phyloP scores from a whole-genome alignment of 495 filamentous ascomycete genomes.

The Thermochaetoides thermophila region DNA sequence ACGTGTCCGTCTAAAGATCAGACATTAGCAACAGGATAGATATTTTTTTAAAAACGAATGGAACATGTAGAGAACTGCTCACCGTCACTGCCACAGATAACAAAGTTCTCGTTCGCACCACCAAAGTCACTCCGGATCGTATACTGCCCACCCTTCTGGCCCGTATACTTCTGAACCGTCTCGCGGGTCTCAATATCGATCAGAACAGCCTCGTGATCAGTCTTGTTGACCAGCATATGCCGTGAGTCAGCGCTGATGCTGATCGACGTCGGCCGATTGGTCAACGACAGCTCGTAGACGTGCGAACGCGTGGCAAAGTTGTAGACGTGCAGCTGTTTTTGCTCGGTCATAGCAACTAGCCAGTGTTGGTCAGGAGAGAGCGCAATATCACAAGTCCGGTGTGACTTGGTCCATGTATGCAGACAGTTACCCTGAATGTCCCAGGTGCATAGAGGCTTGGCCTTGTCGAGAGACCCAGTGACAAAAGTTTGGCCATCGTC shows the following conservation, averaged over 20 bases:
- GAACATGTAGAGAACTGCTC: conserved; percentile 16
- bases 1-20: conserved; percentile 26
- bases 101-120: conserved; percentile 79
- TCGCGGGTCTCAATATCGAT: conserved; percentile 62
- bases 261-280: conserved; percentile 57
- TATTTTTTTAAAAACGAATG: too few species aligned
- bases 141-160: conserved; percentile 54
- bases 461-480: conserved; percentile 60
- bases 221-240: conserved; percentile 69
- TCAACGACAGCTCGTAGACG: conserved; percentile 54
- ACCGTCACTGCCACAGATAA: conserved; percentile 89
- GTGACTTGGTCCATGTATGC: conserved; percentile 48
- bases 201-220: conserved; percentile 56
- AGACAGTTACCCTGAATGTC: conserved; percentile 38
- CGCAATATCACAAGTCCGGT: conserved; percentile 71
- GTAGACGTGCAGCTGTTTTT: conserved; percentile 62
- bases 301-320: conserved; percentile 60
- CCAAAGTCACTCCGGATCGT: conserved; percentile 76
- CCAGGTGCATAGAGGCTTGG: conserved; percentile 54
- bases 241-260: conserved; percentile 65
- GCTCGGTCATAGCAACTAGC: conserved; percentile 61
- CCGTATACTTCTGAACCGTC: conserved; percentile 54
- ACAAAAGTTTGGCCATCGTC: conserved; percentile 66
- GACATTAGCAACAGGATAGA: background rate
- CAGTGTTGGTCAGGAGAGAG: conserved; percentile 66